These are phyloP conservation scores for Lichtheimia ornata DNA, from an alignment of 371 early-diverging fungal species.

Conservation along the genomic window DNA sequence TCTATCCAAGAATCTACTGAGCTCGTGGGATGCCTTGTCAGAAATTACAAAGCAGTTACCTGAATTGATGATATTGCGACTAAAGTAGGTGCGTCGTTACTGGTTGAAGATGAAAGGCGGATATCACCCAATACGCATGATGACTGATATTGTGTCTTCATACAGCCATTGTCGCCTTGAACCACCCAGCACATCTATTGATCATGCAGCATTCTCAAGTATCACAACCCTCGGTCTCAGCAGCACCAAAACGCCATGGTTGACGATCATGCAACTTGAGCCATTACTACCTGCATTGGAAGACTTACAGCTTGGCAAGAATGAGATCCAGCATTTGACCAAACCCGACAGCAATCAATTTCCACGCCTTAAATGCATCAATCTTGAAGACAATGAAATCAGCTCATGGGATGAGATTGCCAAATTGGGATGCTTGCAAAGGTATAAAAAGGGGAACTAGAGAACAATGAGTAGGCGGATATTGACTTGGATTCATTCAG, in stretches of 20 bases:
- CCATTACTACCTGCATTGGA: conserved; percentile 55
- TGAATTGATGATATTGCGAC: conserved; percentile 57
- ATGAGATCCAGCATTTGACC: conserved; percentile 42
- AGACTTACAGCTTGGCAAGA: conserved; percentile 69
- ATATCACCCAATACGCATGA: too few species aligned
- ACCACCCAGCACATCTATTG: conserved; percentile 30
- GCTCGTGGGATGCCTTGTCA: conserved; percentile 63
- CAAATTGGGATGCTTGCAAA: conserved; percentile 48
- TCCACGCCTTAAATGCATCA: conserved; percentile 53
- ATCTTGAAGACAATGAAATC: conserved; percentile 70
- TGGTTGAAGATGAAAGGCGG: too few species aligned
- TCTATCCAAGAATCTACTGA: conserved; percentile 69
- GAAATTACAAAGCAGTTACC: conserved; percentile 60
- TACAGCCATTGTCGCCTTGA: conserved; percentile 21
- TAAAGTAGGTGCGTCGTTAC: conserved; percentile 48
- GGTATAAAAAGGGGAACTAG: conserved; percentile 25
- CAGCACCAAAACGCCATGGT: conserved; percentile 22
- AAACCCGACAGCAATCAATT: conserved; percentile 34
- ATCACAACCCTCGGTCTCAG: conserved; percentile 29
- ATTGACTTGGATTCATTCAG: conserved; percentile 11
- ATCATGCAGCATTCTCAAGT: conserved; percentile 12
- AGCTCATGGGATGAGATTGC: conserved; percentile 58
- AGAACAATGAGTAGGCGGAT: background rate
- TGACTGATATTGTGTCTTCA: too few species aligned
- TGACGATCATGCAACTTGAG: conserved; percentile 45